A percentile compares a stretch with the other conserved stretches of the same genome.
Conservation (phyloP, 2,329 filamentous ascomycete genomes). For the Huntiella savannae region DNA sequence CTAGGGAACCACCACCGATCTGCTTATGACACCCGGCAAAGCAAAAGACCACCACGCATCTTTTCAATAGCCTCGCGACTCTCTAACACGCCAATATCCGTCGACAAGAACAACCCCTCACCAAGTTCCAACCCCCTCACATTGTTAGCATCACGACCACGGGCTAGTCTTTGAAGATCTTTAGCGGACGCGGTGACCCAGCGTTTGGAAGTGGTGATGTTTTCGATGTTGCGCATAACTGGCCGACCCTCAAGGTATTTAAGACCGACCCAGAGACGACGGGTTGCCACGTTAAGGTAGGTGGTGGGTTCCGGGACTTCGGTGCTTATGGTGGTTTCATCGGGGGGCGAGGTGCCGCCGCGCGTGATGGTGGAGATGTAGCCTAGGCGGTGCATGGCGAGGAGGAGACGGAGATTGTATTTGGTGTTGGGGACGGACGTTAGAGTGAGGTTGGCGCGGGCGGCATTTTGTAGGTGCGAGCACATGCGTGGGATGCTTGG, state of each 20-base stretch:
- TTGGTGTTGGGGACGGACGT: constrained; percentile 70
- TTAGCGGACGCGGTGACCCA: constrained; percentile 44
- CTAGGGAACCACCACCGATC: too few species aligned
- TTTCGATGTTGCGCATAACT: constrained; percentile 46
- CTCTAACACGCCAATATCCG: constrained; percentile 62
- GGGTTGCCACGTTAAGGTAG: constrained; percentile 48
- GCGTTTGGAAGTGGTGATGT: constrained; percentile 58
- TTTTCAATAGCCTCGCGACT: constrained; percentile 62
- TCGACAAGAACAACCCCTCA: constrained; percentile 65
- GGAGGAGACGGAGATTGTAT: constrained; percentile 51
- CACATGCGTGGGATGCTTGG: constrained; percentile 60
- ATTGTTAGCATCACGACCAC: constrained; percentile 45
- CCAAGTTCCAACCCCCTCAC: constrained; percentile 60
- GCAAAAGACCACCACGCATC: constrained; percentile 59
- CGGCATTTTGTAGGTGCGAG: constrained; percentile 81
- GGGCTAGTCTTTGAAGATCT: constrained; percentile 44
- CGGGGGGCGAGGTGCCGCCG: constrained; percentile 36
- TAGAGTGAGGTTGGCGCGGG: constrained; percentile 61
- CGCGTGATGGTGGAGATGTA: constrained; percentile 68
- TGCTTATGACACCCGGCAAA: constrained; percentile 46
- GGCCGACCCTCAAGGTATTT: constrained; percentile 79
- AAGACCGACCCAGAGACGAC: constrained; percentile 70
- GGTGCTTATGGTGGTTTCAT: constrained; percentile 25
- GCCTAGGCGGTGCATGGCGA: constrained; percentile 65
- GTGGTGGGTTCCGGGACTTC: constrained; percentile 39